A percentile compares a stretch with the other conserved stretches of the same genome.
phyloP scores from a whole-genome alignment of 768 basidiomycete genomes.

The Obba rivulosa region DNA sequence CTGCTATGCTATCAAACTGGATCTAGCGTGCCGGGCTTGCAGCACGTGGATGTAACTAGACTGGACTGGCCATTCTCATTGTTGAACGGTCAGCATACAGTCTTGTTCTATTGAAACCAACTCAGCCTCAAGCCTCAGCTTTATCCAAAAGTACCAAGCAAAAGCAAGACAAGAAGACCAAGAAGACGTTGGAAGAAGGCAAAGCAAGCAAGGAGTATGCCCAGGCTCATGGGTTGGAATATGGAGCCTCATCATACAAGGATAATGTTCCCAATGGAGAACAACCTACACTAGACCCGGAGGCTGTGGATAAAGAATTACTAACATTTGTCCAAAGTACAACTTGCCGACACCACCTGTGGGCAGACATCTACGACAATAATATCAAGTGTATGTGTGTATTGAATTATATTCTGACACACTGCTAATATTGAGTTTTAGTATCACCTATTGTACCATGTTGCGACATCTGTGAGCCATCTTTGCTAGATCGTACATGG shows the following conservation, averaged over 20 bases:
- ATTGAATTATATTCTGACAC: no score
- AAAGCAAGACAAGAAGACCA: background rate
- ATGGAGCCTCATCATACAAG: background rate
- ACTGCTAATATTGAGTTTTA: no score
- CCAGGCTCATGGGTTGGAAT: background rate
- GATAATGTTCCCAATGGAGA: background rate
- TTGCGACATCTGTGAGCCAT: no score
- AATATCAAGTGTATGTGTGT: no score
- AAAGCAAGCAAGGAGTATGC: constrained; percentile 1
- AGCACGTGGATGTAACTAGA: constrained; percentile 12
- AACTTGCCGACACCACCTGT: no score
- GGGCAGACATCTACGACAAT: no score
- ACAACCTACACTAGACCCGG: background rate
- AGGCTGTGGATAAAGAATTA: constrained; percentile 2
- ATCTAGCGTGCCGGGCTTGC: constrained; percentile 31
- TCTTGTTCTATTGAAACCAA: no score
- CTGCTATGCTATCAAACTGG: constrained; percentile 23
- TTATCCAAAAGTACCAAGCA: background rate
- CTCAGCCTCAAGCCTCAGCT: no score
- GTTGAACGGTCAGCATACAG: constrained; percentile 4
- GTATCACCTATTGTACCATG: no score
- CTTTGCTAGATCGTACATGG: no score
- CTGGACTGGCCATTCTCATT: constrained; percentile 3
- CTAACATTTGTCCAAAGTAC: constrained; percentile 3
- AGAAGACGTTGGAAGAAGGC: background rate